Evolutionary conservation across 1,139 yeast species (phyloP).

Genomic region (Trichomonascaceae sp.): DNA sequence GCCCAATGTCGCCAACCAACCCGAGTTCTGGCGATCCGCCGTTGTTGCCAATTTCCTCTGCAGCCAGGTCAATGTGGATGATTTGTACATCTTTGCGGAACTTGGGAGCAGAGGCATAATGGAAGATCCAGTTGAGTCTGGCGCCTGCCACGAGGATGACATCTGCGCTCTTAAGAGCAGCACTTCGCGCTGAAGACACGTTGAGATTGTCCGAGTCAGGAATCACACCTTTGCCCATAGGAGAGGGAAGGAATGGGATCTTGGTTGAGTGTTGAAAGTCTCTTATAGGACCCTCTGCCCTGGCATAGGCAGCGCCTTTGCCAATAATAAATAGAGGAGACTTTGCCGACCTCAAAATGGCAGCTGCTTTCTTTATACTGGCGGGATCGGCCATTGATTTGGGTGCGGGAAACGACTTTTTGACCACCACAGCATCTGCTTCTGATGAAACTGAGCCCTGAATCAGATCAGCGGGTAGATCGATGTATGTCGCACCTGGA

Average conservation of each 20-base stretch:
- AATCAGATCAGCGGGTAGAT: constrained; percentile 49
- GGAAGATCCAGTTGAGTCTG: constrained; percentile 55
- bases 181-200: constrained; percentile 46
- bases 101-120: constrained; percentile 45
- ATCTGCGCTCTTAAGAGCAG: constrained; percentile 41
- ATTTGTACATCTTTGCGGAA: constrained; percentile 33
- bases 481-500: constrained; percentile 48
- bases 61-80: constrained; percentile 41
- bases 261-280: constrained; percentile 29
- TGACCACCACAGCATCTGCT: constrained; percentile 1
- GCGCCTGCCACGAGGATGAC: constrained; percentile 47
- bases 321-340: constrained; percentile 48
- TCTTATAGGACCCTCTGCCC: constrained; percentile 29
- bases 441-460: constrained; percentile 18
- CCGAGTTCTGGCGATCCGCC: constrained; percentile 28
- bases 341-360: constrained; percentile 23
- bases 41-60: constrained; percentile 40
- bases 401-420: constrained; percentile 22
- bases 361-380: constrained; percentile 27
- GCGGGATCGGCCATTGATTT: constrained; percentile 30
- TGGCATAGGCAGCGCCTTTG: constrained; percentile 42
- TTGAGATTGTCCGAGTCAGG: constrained; percentile 36
- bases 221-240: constrained; percentile 63
- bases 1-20: constrained; percentile 37
- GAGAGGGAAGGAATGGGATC: constrained; percentile 50